A percentile compares a stretch with the other conserved stretches of the same genome.
Evolutionary conservation across 164 flowering plant genomes (phyloP).

Genomic region (Litsea cubeba): DNA sequence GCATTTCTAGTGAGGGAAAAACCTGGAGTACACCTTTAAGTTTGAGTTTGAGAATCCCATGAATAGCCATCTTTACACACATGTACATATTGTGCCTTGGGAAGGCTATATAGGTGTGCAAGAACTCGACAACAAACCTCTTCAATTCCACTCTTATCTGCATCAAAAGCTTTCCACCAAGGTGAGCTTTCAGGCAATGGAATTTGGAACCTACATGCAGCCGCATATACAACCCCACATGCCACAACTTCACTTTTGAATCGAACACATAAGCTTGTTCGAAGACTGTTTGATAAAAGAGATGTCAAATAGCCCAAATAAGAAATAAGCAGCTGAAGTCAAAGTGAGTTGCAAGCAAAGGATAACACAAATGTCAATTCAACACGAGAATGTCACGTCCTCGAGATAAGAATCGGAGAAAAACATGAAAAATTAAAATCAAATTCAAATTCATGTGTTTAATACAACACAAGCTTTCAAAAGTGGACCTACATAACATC

Average conservation of each 20-base stretch:
- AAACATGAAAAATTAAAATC: too few relatives aligned
- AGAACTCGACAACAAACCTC: conserved; percentile 92
- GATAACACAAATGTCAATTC: neutral
- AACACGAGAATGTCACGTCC: too few relatives aligned
- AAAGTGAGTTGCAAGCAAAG: neutral
- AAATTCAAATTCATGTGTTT: too few relatives aligned
- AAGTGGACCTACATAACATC: too few relatives aligned
- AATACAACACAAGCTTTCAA: too few relatives aligned
- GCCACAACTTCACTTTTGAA: conserved; percentile 98
- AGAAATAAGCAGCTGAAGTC: neutral
- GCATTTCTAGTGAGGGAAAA: neutral
- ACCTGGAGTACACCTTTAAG: conserved; percentile 38
- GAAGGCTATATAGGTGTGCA: conserved; percentile 77
- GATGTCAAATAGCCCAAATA: neutral
- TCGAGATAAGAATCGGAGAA: too few relatives aligned
- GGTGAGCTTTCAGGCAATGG: conserved; percentile 97
- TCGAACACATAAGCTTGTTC: conserved; percentile 86
- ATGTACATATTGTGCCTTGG: conserved; percentile 74
- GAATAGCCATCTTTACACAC: too few relatives aligned
- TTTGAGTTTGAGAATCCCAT: conserved; percentile 52
- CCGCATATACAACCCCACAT: conserved; percentile 97
- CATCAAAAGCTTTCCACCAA: conserved; percentile 99
- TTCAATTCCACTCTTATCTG: conserved; percentile 79
- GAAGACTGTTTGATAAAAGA: conserved; percentile 44
- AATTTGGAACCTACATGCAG: conserved; percentile 85